Evolutionary conservation across 1,284 basidiomycete genomes (phyloP).

Genomic region (Irpex lacteus): DNA sequence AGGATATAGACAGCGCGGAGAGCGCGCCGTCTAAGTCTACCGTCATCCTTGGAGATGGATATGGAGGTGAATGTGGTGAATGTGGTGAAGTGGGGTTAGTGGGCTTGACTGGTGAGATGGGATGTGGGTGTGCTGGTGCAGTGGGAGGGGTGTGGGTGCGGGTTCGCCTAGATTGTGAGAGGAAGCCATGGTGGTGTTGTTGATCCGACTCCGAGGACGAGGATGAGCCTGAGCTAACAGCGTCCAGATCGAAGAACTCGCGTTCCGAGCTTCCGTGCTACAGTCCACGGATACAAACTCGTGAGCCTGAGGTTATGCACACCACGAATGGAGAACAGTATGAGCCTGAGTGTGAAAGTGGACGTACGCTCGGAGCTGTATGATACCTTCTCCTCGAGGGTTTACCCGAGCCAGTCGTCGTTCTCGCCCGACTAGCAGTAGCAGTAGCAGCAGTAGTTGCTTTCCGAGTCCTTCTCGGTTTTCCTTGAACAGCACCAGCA

Average conservation of each 20-base stretch:
- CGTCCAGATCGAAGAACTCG: slow-evolving; percentile 33
- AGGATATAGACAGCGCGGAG: slow-evolving; percentile 14
- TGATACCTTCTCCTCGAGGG: background rate
- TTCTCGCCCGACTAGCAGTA: slow-evolving; percentile 1
- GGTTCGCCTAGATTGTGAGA: no score
- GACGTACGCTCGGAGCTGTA: background rate
- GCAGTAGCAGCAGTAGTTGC: background rate
- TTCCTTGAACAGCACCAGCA: background rate
- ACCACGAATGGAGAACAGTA: no score
- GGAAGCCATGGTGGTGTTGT: no score
- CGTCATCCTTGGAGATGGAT: no score
- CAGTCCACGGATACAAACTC: background rate
- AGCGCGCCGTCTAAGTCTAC: background rate
- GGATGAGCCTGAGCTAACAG: no score
- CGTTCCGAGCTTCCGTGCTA: slow-evolving; percentile 10
- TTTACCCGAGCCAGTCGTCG: background rate
- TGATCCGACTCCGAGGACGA: slow-evolving; percentile 19
- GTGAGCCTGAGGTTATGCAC: no score
- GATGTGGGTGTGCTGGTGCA: no score
- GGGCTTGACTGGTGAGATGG: no score
- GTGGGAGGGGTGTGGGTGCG: no score
- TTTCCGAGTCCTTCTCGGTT: background rate
- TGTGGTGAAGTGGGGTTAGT: no score
- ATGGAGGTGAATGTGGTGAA: no score
- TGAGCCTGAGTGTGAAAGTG: background rate